Evolutionary conservation across 2,329 filamentous ascomycete species (phyloP).

Genomic region (Fusarium heterosporum): DNA sequence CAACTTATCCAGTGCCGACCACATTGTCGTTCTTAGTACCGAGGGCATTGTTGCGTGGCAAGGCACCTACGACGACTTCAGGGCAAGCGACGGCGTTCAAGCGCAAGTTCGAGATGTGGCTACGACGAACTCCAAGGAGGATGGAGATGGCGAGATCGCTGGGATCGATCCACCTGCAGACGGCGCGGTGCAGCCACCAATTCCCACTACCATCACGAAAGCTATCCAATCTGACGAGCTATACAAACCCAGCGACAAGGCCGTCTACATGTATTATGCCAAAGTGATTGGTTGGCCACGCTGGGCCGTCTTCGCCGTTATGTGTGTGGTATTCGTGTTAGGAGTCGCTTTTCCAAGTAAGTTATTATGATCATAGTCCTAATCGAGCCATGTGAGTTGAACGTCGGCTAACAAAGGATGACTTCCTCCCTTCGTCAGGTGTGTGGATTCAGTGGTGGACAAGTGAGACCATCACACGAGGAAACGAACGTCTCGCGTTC

Average conservation of each 20-base stretch:
- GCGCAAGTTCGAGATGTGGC: slow-evolving; percentile 11
- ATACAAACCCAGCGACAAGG: slow-evolving; percentile 13
- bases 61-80: slow-evolving; percentile 8
- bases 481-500: slow-evolving; percentile 11
- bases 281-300: slow-evolving; percentile 15
- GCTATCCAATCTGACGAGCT: slow-evolving; percentile 10
- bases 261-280: slow-evolving; percentile 11
- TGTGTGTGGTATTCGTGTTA: slow-evolving; percentile 12
- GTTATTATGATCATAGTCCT: slow-evolving; percentile 8
- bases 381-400: slow-evolving; percentile 6
- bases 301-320: slow-evolving; percentile 10
- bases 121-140: slow-evolving; percentile 6
- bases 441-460: slow-evolving; percentile 15
- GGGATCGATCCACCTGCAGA: slow-evolving; percentile 2
- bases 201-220: slow-evolving; percentile 5
- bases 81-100: slow-evolving; percentile 9
- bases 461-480: slow-evolving; percentile 9
- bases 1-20: slow-evolving; percentile 9
- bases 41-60: slow-evolving; percentile 11
- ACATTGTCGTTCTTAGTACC: slow-evolving; percentile 11
- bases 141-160: slow-evolving; percentile 4
- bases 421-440: slow-evolving; percentile 7
- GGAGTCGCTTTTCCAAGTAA: slow-evolving; percentile 14
- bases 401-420: slow-evolving; percentile 9
- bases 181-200: slow-evolving; percentile 9